These are phyloP conservation scores for Fusarium neocosmosporiellum DNA, from an alignment of 2,329 filamentous ascomycete species.

Conservation along the genomic window DNA sequence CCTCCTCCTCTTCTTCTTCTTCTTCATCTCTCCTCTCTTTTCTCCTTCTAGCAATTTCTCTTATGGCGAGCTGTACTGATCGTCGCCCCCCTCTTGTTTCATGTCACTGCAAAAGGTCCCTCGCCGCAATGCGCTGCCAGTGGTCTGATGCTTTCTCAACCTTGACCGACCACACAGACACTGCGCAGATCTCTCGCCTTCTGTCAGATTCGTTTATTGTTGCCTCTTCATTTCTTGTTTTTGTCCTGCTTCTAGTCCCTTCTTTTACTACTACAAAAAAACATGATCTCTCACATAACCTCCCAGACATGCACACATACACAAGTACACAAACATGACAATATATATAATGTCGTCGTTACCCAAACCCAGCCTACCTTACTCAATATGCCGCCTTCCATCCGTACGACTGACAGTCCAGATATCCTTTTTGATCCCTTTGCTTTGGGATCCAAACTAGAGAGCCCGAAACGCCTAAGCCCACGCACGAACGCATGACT, in stretches of 20 bases:
- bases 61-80: neutral
- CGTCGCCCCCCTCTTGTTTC: conserved; percentile 1
- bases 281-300: neutral
- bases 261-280: neutral
- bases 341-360: conserved; percentile 1
- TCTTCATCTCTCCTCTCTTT: neutral
- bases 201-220: neutral
- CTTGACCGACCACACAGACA: neutral
- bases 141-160: conserved; percentile 12
- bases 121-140: conserved; percentile 19
- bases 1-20: neutral
- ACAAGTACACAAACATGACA: neutral
- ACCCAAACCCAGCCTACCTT: neutral
- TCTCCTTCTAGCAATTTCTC: neutral
- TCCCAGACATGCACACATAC: neutral
- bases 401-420: neutral
- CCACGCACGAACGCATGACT: conserved; percentile 1
- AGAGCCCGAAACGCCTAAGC: conserved; percentile 24
- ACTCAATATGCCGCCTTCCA: neutral
- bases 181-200: neutral
- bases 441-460: neutral
- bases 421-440: conserved; percentile 15
- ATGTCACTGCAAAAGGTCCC: neutral
- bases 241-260: neutral
- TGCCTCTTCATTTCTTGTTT: neutral